Conservation (phyloP, 345 rosid species). For the Punica granatum region DNA sequence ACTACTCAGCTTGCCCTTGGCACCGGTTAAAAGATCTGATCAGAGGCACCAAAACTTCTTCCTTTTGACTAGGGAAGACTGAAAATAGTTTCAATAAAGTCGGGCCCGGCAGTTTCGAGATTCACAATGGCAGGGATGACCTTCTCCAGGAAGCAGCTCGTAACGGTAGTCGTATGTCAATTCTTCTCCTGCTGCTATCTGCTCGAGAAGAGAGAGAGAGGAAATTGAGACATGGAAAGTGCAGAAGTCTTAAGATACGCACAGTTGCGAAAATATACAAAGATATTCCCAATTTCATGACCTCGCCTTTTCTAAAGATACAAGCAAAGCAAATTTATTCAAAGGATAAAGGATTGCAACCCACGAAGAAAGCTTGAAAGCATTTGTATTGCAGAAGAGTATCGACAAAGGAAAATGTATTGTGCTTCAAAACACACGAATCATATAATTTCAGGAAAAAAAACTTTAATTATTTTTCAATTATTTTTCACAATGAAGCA, state of each 20-base stretch:
- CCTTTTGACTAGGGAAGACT: neutral
- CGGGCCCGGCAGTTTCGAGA: slow-evolving; percentile 59
- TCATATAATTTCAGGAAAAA: too few relatives aligned
- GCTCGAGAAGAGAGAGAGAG: slow-evolving; percentile 20
- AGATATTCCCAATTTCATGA: neutral
- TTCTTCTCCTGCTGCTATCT: slow-evolving; percentile 95
- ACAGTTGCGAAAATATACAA: neutral
- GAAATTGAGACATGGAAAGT: neutral
- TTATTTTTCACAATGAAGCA: neutral
- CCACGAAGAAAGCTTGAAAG: neutral
- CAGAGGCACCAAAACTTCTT: neutral
- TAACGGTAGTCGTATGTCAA: slow-evolving; percentile 57
- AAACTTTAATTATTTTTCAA: too few relatives aligned
- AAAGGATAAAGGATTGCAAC: neutral
- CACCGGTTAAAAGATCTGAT: neutral
- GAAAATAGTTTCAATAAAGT: slow-evolving; percentile 25
- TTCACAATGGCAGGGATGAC: slow-evolving; percentile 63
- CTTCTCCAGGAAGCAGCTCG: slow-evolving; percentile 46
- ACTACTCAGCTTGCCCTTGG: neutral
- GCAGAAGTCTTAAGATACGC: neutral
- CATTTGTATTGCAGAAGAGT: neutral
- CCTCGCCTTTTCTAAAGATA: neutral
- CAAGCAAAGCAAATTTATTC: neutral
- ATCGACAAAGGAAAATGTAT: neutral
- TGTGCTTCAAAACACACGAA: neutral